Base-by-base conservation (phyloP, 2,329 filamentous ascomycete genomes). In the Nothopassalora personata region DNA sequence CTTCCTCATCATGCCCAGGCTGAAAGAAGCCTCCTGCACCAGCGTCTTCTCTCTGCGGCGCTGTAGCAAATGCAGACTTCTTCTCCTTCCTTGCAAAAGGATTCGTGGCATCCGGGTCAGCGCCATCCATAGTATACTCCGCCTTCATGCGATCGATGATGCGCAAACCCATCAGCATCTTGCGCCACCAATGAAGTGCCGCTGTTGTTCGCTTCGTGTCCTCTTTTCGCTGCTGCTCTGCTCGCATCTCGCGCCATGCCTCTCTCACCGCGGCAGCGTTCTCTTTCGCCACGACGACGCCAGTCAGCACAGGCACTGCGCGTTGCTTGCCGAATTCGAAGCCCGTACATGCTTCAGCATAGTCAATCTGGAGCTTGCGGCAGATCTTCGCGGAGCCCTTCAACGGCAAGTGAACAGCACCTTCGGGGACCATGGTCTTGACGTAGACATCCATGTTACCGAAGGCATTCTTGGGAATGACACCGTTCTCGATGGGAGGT, bases 361-460 rank as follows among this genome's bases (percentile, higher is more conserved):
- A 95, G 70, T 97, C 91, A 39, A 97, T 88, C 4, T 85, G 85
- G 0, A 99, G 79, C 61, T 89, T 86, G 71, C 90, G 91, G 73
- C 93, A 97, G 1, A 97, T 83, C 51, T 87, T 86, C 33, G 87
- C 86, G 0, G 87, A 88, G 0, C 90, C 90, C 49, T 87, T 84
- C 56, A 87, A 86, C 0, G 91, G 91, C 1, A 97, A 81, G 71
- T 99, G 94, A 0, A 89, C 83, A 2, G 92, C 92, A 0, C 94
- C 93, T 45, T 77, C 75, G 0, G 94, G 94, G 28, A 95, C 87
- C 94, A 99, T 97, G 62, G 90, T 91, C 43, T 91, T 88, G 0
- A 90, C 92, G 72, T 96, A 99, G 56, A 96, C 85, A 72, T 99
- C 94, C 62, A 99, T 97, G 66, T 99, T 99, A 8, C 93, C 93